Evolutionary conservation across 768 basidiomycete genomes (phyloP).

Genomic region (Suillus variegatus): DNA sequence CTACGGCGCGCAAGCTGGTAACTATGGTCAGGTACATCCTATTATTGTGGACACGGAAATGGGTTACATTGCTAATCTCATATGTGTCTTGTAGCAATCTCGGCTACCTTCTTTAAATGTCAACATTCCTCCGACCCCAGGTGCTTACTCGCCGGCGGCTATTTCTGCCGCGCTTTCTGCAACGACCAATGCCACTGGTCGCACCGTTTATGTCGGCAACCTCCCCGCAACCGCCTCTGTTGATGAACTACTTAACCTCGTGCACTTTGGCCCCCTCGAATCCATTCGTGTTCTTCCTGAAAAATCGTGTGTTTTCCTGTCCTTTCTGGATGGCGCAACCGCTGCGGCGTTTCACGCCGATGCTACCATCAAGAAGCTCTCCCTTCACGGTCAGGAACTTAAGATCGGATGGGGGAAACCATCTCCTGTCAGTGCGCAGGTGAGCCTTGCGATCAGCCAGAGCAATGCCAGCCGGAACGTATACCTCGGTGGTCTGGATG

Average conservation of each 20-base stretch:
- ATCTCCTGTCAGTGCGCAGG: slow-evolving; percentile 81
- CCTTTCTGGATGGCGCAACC: slow-evolving; percentile 91
- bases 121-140: slow-evolving; percentile 70
- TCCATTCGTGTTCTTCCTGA: slow-evolving; percentile 93
- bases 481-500: slow-evolving; percentile 92
- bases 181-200: slow-evolving; percentile 61
- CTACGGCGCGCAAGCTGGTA: slow-evolving; percentile 70
- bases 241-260: slow-evolving; percentile 96
- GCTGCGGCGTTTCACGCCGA: slow-evolving; percentile 98
- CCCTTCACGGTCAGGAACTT: slow-evolving; percentile 93
- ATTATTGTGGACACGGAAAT: not conserved
- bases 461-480: slow-evolving; percentile 95
- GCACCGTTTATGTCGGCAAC: slow-evolving; percentile 97
- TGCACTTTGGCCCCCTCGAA: slow-evolving; percentile 97
- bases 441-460: slow-evolving; percentile 86
- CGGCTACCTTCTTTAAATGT: slow-evolving; percentile 67
- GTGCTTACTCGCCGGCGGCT: slow-evolving; percentile 78
- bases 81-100: slow-evolving; percentile 31
- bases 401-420: slow-evolving; percentile 99
- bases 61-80: not conserved
- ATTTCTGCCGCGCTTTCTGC: slow-evolving; percentile 71
- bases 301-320: slow-evolving; percentile 97
- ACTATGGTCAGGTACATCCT: slow-evolving; percentile 59
- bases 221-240: slow-evolving; percentile 94
- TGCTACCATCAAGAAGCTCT: slow-evolving; percentile 90